Base-by-base conservation (phyloP, 2,329 filamentous ascomycete species). In the Clonostachys rhizophaga region DNA sequence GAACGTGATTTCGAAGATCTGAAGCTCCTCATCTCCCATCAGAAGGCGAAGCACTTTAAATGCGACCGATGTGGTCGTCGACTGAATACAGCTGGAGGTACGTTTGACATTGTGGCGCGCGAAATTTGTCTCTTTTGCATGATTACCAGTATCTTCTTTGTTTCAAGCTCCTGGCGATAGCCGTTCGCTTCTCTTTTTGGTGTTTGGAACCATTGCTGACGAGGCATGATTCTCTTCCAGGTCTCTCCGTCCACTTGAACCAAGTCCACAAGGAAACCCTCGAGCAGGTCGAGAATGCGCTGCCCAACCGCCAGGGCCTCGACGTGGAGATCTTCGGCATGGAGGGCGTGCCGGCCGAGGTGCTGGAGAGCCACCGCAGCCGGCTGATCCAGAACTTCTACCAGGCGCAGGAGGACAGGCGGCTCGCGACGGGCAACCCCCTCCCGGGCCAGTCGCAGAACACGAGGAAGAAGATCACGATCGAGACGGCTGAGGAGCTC, bases 31-130 rank as follows among this genome's bases (percentile, higher is more conserved):
- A 95, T 96, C 57, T 91, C 89, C 49, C 94, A 99, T 67, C 94
- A 97, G 63, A 97, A 96, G 66, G 91, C 92, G n/a, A 97, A 97
- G 70, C 94, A 99, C 68, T 97, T 96, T 78, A 96, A 96, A 69
- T 99, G 94, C 71, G 89, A 96, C 58, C 76, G 86, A 71, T 99
- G 94, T 66, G 85, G 85, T 46, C 83, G 94, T 54, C 80, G 91
- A 55, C 71, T 99, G 47, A 96, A 96, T 64, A 99, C 94, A 2
- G 91, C 91, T 40, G 94, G 94, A 79, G 94, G 91, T 95, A 68
- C 61, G 80, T 41, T 16, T 30, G 24, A 9, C 24, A 30, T 11
- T 17, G 16, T 18, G 16, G 16, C 42, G 24, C 24, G 24, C 24
- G 4, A 10, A 30, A 10, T 30, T 10, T 30, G 9, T 10, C 24